Evolutionary conservation across 2,329 filamentous ascomycete genomes (phyloP), one percentile per base, ranked within the genome.

Genomic region (Colletotrichum graminicola): DNA sequence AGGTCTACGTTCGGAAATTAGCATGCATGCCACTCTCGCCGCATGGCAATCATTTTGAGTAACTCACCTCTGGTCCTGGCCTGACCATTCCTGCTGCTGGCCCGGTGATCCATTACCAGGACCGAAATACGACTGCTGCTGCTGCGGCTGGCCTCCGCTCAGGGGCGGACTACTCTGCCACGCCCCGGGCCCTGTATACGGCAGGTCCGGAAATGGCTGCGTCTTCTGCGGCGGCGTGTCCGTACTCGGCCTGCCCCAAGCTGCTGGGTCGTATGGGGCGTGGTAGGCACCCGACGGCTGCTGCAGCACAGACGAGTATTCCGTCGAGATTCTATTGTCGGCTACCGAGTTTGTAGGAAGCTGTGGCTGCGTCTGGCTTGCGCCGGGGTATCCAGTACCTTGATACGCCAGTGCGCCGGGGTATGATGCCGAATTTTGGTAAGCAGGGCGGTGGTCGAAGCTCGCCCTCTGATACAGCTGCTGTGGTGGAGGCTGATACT

Each of bases 151-250:
- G 11, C 61, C 49, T 29, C 55, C 54, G 5, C 39, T 7, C 3
- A 55, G 51, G 34, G 69, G 66, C 34, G 59, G 69, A 41, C 63
- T 60, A 23, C 52, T 71, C 61, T 71, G 70, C 70, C 70, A 72
- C 21, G 61, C 67, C 11, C 61, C 66, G 21, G 70, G 70, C 29
- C 34, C 54, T 39, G 61, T 43, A 23, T 62, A 54, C 16, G 65
- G 65, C 54, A 72, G 34, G 16, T 72, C 69, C 23, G 69, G 69
- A 32, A 69, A 72, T 54, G 69, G 69, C 45, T 72, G 64, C 47
- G 54, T 49, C 29, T 63, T 43, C 32, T 72, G 69, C 8, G 68
- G 65, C 8, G 69, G 39, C 32, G 59, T 72, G 57, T 72, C 34
- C 52, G 43, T 43, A 36, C 56, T 72, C 21, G 70, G 70, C 2